Conservation (phyloP, 257 asterid genomes). For the Vinca minor region DNA sequence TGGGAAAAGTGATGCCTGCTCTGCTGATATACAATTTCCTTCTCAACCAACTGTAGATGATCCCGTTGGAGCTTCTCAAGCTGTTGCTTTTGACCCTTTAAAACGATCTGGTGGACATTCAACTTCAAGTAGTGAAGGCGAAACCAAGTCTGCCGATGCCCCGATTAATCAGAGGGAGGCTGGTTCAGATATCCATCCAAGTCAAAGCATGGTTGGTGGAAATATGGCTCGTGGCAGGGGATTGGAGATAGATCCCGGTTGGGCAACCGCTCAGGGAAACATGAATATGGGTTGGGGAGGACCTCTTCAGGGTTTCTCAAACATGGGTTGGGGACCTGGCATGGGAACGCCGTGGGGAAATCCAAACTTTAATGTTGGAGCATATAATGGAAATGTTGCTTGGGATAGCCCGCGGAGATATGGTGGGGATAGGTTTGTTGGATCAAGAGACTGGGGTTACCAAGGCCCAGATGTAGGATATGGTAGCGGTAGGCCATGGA, state of each 20-base stretch:
- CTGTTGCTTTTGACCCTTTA: slow-evolving; percentile 39
- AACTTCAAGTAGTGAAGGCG: slow-evolving; percentile 77
- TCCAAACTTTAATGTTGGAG: slow-evolving; percentile 38
- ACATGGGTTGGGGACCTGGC: slow-evolving; percentile 44
- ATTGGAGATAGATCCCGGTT: slow-evolving; percentile 44
- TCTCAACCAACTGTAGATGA: slow-evolving; percentile 23
- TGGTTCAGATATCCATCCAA: slow-evolving; percentile 41
- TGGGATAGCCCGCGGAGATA: slow-evolving; percentile 75
- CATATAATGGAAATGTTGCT: slow-evolving; percentile 36
- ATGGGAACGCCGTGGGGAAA: slow-evolving; percentile 49
- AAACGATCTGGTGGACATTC: slow-evolving; percentile 53
- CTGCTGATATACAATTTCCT: slow-evolving; percentile 33
- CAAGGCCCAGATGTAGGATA: slow-evolving; percentile 53
- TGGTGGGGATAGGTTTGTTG: slow-evolving; percentile 49
- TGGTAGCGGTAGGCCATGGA: slow-evolving; percentile 64
- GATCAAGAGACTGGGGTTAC: slow-evolving; percentile 60
- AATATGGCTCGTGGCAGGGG: slow-evolving; percentile 25
- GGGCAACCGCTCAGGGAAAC: slow-evolving; percentile 61
- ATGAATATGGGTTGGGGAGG: slow-evolving; percentile 61
- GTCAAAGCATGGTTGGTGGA: slow-evolving; percentile 32
- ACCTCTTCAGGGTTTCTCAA: slow-evolving; percentile 49
- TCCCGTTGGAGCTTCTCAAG: slow-evolving; percentile 24
- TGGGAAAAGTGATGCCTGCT: slow-evolving; percentile 39
- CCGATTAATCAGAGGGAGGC: slow-evolving; percentile 31
- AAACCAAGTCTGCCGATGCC: slow-evolving; percentile 39